These are phyloP conservation scores for Taphrina populina DNA, from an alignment of 1,139 yeast species.

Conservation along the genomic window DNA sequence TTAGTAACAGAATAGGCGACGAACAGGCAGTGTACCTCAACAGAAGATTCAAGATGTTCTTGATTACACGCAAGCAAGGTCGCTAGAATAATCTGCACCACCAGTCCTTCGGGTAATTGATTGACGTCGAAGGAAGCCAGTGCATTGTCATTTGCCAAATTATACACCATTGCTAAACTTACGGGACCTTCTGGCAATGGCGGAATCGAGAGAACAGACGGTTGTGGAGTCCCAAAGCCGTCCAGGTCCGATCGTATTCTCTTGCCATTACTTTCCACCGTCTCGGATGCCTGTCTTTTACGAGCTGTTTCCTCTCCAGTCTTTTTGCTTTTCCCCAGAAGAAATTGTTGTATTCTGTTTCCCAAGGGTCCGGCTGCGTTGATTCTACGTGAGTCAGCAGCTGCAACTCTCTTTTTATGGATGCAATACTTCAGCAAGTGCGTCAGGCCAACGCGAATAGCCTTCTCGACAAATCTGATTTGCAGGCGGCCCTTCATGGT, in stretches of 20 bases:
- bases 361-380: constrained; percentile 31
- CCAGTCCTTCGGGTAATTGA: constrained; percentile 61
- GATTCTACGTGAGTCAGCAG: constrained; percentile 3
- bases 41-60: constrained; percentile 51
- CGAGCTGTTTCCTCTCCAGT: constrained; percentile 7
- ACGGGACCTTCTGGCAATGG: constrained; percentile 36
- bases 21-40: constrained; percentile 25
- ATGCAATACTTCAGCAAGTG: constrained; percentile 40
- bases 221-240: constrained; percentile 33
- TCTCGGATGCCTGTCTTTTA: constrained; percentile 17
- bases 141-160: constrained; percentile 44
- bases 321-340: constrained; percentile 12
- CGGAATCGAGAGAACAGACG: constrained; percentile 18
- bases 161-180: constrained; percentile 29
- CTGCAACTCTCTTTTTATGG: not conserved
- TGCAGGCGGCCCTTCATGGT: constrained; percentile 42
- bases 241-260: constrained; percentile 18
- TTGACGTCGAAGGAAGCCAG: constrained; percentile 68
- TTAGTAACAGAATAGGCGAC: not conserved
- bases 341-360: constrained; percentile 20
- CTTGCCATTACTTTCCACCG: constrained; percentile 7
- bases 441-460: constrained; percentile 45
- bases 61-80: constrained; percentile 60
- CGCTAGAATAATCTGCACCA: constrained; percentile 63
- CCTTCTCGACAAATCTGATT: constrained; percentile 46